Evolutionary conservation across 306 rosid species (phyloP).

Genomic region (Arachis hypogaea): DNA sequence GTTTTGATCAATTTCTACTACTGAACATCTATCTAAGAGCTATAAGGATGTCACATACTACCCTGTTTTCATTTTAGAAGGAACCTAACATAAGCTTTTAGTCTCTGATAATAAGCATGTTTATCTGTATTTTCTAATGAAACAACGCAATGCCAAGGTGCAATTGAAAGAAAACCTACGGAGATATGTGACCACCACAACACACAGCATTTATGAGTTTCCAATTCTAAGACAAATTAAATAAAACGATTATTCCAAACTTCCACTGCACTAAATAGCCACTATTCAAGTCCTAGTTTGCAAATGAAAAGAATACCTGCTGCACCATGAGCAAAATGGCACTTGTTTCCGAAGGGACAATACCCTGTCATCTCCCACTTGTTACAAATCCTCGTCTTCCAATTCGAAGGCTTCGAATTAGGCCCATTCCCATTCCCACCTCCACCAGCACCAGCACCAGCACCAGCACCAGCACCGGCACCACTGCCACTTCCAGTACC

Average conservation of each 20-base stretch:
- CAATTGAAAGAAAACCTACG: background rate
- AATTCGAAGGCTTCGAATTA: slow-evolving; percentile 86
- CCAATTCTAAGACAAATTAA: background rate
- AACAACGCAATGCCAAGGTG: background rate
- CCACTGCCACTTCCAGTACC: background rate
- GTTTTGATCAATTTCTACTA: slow-evolving; percentile 12
- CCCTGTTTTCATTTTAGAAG: background rate
- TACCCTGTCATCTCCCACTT: slow-evolving; percentile 99
- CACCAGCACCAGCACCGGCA: background rate
- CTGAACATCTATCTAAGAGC: slow-evolving; percentile 14
- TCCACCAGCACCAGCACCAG: background rate
- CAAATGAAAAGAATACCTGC: slow-evolving; percentile 61
- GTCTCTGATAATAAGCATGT: background rate
- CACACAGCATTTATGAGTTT: background rate
- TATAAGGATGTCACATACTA: slow-evolving; percentile 10
- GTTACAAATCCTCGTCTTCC: slow-evolving; percentile 98
- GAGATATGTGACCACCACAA: background rate
- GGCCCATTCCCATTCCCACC: slow-evolving; percentile 46
- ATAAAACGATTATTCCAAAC: background rate
- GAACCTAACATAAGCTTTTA: background rate
- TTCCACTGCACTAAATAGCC: background rate
- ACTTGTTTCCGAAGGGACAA: slow-evolving; percentile 97
- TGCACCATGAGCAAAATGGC: slow-evolving; percentile 98
- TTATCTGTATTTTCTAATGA: background rate
- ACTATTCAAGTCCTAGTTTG: background rate